Conservation (phyloP, 192 early-diverging fungal species). For the Linnemannia hyalina region DNA sequence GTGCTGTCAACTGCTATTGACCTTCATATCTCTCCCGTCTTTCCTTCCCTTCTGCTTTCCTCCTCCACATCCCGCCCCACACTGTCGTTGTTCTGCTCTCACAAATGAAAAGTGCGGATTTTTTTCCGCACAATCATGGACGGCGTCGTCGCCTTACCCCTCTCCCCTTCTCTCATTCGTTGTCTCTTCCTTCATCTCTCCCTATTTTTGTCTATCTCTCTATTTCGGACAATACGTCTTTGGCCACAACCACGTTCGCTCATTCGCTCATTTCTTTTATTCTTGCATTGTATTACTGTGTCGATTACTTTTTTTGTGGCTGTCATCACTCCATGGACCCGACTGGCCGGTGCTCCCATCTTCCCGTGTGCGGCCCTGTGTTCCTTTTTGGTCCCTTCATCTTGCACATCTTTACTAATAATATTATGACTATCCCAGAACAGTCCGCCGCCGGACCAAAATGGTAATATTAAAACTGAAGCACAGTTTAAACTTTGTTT, state of each 20-base stretch:
- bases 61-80: background rate
- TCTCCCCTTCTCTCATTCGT: too few species aligned
- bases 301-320: background rate
- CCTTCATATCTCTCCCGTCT: too few species aligned
- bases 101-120: too few species aligned
- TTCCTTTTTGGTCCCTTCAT: background rate
- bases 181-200: background rate
- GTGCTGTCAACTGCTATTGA: too few species aligned
- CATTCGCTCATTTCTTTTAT: too few species aligned
- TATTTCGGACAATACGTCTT: too few species aligned
- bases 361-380: background rate
- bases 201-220: too few species aligned
- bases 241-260: too few species aligned
- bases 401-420: background rate
- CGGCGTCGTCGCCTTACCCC: too few species aligned
- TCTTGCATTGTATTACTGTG: too few species aligned
- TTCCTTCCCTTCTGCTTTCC: too few species aligned
- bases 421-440: background rate
- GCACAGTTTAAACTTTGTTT: background rate
- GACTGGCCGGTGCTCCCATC: background rate
- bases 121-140: too few species aligned
- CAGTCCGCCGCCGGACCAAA: background rate
- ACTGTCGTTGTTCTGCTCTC: background rate
- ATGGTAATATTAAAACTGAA: constrained; percentile 1
- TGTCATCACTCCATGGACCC: background rate